These are phyloP conservation scores for Eucalyptus pauciflora DNA, from an alignment of 345 rosid genomes.

Conservation along the genomic window DNA sequence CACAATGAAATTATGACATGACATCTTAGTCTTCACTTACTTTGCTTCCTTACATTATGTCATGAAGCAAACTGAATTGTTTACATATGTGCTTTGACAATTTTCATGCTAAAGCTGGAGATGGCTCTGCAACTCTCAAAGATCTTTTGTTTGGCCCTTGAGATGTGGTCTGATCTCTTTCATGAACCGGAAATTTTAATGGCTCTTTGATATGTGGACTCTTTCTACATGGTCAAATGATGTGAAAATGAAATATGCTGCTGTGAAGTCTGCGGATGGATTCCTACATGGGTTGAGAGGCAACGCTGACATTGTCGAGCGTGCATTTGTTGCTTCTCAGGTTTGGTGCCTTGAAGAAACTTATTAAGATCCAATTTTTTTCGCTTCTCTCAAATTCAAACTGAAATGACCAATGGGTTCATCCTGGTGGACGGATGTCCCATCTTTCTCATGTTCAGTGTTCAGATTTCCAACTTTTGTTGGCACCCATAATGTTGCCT, in stretches of 20 bases:
- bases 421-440: not conserved
- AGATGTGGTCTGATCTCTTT: not conserved
- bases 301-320: not conserved
- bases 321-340: not conserved
- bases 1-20: no score
- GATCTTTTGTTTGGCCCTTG: not conserved
- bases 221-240: not conserved
- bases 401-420: not conserved
- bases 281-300: not conserved
- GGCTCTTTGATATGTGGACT: not conserved
- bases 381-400: not conserved
- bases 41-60: not conserved
- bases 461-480: not conserved
- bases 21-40: not conserved
- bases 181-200: not conserved
- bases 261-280: not conserved
- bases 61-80: not conserved
- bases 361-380: not conserved
- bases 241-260: not conserved
- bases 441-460: not conserved
- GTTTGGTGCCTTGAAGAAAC: not conserved
- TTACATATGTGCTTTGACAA: not conserved
- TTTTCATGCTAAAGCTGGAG: conserved; percentile 91
- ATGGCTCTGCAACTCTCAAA: conserved; percentile 87
- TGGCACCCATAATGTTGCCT: not conserved